Evolutionary conservation across 2,329 filamentous ascomycete species (phyloP), one percentile per base, ranked within the genome.

Genomic region (Passalora sequoiae): DNA sequence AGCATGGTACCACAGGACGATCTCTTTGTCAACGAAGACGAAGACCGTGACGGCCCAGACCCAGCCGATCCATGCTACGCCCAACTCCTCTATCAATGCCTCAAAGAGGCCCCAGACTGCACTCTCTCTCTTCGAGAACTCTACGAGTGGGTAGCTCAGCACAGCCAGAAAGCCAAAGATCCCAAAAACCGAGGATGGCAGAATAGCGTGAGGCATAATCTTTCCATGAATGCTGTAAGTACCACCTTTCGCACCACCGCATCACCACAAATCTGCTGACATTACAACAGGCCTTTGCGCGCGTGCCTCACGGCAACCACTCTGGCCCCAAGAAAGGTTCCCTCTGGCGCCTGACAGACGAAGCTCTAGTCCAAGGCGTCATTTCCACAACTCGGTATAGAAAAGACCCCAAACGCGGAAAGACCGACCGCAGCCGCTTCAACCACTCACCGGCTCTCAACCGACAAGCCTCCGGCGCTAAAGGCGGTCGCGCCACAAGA

Each of bases 191-290:
- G 65, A 32, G 91, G 89, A 7, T 97, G 91, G 91, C 85, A 91
- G 67, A 97, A 96, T 66, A 94, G 87, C 62, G 94, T 97, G 53
- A 80, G 91, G 2, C 91, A 97, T 65, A 97, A 97, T 56, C 71
- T 97, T 6, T 95, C 88, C 36, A 96, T 97, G 89, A 97, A 97
- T 58, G 76, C 77, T 48, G 91, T 96, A 78, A 68, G 80, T 73
- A 7, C 13, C 21, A 4, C 7, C 46, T 13, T 28, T 16, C 7
- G 24, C 41, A 21, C 40, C 22, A 4, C 8, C 9, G 4, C 28
- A 7, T 15, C 6, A 4, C 7, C 10, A 4, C 28, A 40, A 17
- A 31, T 55, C 51, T 38, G 57, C 43, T 28, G 29, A 40, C 31
- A 12, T 5, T 17, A 30, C 43, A n/a, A n/a, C 48, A 79, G 73